Conservation (phyloP, 2,329 filamentous ascomycete species). For the Diaporthe longicolla region DNA sequence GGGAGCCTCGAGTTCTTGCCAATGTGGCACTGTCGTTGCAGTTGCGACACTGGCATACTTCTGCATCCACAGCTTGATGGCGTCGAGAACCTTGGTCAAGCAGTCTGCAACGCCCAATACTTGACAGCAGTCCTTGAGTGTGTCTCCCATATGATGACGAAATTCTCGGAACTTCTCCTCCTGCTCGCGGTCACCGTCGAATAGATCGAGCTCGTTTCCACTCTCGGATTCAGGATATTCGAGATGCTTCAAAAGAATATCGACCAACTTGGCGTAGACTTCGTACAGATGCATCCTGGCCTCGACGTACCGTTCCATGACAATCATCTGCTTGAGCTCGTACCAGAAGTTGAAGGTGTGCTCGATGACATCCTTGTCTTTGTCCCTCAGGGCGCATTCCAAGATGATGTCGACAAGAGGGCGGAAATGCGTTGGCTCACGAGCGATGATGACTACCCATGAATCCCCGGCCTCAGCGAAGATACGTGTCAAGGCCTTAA, state of each 20-base stretch:
- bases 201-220: conserved; percentile 84
- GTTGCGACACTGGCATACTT: conserved; percentile 84
- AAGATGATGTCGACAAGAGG: conserved; percentile 89
- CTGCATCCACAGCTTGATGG: conserved; percentile 90
- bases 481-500: conserved; percentile 90
- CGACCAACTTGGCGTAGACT: conserved; percentile 89
- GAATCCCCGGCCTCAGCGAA: conserved; percentile 94
- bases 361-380: conserved; percentile 90
- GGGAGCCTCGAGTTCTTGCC: conserved; percentile 96
- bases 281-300: conserved; percentile 83
- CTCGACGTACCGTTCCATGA: conserved; percentile 89
- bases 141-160: conserved; percentile 96
- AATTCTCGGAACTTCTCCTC: conserved; percentile 99
- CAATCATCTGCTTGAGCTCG: conserved; percentile 96
- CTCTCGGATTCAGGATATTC: conserved; percentile 86
- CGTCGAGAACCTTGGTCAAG: conserved; percentile 86
- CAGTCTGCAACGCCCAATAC: conserved; percentile 96
- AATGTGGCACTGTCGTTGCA: conserved; percentile 84
- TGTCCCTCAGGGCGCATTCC: conserved; percentile 91
- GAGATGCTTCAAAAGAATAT: conserved; percentile 91
- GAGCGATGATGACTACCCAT: conserved; percentile 92
- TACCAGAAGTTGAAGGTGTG: conserved; percentile 99
- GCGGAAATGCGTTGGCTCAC: conserved; percentile 85
- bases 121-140: conserved; percentile 95
- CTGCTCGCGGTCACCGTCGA: conserved; percentile 94